Percentiles rank a stretch among this genome's conserved stretches.
phyloP scores from a whole-genome alignment of 2,329 filamentous ascomycete species.

The Penicillium sp. region DNA sequence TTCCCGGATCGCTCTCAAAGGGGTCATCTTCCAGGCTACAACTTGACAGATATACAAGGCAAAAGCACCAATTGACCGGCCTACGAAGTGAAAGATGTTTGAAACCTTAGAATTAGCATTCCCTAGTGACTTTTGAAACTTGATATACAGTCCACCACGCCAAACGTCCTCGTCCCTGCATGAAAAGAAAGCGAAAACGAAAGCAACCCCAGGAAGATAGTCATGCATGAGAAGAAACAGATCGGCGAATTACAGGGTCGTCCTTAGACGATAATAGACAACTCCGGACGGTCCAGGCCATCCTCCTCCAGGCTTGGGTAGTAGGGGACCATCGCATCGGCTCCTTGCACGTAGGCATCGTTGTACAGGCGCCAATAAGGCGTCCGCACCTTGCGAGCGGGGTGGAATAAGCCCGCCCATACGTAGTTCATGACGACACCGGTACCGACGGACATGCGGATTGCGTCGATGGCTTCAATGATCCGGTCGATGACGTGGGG shows the following conservation, averaged over 20 bases:
- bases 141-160: slow-evolving; percentile 25
- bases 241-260: slow-evolving; percentile 14
- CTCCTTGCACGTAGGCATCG: slow-evolving; percentile 89
- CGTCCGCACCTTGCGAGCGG: slow-evolving; percentile 86
- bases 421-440: slow-evolving; percentile 96
- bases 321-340: slow-evolving; percentile 94
- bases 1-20: neutral
- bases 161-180: slow-evolving; percentile 24
- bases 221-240: slow-evolving; percentile 21
- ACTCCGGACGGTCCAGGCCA: slow-evolving; percentile 71
- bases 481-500: slow-evolving; percentile 98
- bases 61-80: neutral
- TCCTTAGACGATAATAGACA: slow-evolving; percentile 74
- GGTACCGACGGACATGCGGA: slow-evolving; percentile 87
- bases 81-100: neutral
- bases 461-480: slow-evolving; percentile 93
- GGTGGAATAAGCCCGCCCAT: slow-evolving; percentile 96
- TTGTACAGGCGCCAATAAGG: slow-evolving; percentile 98
- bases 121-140: slow-evolving; percentile 15
- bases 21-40: neutral
- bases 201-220: slow-evolving; percentile 18
- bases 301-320: slow-evolving; percentile 86
- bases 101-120: neutral
- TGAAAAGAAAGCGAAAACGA: slow-evolving; percentile 13
- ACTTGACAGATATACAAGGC: neutral